Conservation (phyloP, 148 eudicot species). For the Silene uniflora region DNA sequence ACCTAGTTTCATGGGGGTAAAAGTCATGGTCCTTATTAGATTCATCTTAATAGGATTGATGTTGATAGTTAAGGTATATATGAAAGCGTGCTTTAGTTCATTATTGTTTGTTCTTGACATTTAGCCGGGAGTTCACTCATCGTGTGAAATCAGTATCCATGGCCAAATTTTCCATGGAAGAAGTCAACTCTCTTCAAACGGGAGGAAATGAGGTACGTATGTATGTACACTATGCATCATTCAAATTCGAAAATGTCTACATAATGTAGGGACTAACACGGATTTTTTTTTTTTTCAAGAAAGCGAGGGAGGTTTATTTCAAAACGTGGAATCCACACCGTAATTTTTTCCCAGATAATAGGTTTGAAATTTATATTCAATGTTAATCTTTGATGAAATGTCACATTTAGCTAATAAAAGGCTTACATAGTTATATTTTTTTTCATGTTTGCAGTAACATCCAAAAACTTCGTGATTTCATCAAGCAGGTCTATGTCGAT, state of each 20-base stretch:
- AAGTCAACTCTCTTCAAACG: conserved; percentile 47
- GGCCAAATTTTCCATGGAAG: conserved; percentile 56
- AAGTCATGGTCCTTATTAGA: neutral
- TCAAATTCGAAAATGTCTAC: neutral
- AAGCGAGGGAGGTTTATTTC: conserved; percentile 68
- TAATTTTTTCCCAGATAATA: conserved; percentile 57
- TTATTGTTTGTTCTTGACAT: neutral
- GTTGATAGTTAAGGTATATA: neutral
- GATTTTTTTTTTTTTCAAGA: conserved; percentile 35
- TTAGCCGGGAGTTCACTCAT: conserved; percentile 62
- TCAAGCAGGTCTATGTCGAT: conserved; percentile 64
- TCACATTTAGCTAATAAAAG: neutral
- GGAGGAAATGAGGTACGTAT: conserved; percentile 63
- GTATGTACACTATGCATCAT: neutral
- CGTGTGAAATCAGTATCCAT: conserved; percentile 66
- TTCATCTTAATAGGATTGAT: neutral
- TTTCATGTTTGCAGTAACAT: conserved; percentile 46
- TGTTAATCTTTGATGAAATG: neutral
- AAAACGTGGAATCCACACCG: conserved; percentile 73
- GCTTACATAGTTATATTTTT: conserved; percentile 3
- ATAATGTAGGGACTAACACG: conserved; percentile 10
- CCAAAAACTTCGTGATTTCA: conserved; percentile 64
- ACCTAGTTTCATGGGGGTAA: no score
- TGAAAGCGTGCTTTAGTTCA: neutral
- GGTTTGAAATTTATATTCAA: conserved; percentile 31